Conservation (phyloP, 495 filamentous ascomycete species). For the Diplogelasinospora grovesii region DNA sequence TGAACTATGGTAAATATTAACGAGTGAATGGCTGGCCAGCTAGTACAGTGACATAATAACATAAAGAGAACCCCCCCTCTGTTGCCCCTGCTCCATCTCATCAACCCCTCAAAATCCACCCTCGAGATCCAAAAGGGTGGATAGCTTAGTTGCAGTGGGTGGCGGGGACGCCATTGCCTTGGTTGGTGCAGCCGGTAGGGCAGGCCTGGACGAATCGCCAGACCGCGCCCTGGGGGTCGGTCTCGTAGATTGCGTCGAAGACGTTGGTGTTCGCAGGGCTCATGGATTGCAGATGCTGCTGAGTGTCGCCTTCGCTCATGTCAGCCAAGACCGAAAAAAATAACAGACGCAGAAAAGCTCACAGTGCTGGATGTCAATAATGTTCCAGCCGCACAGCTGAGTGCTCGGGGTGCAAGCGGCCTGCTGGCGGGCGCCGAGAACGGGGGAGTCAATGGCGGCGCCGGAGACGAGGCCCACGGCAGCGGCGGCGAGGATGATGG, state of each 20-base stretch:
- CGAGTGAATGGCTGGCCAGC: background rate
- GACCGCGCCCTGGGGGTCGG: slow-evolving; percentile 1
- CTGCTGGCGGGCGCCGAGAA: background rate
- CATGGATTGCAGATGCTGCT: background rate
- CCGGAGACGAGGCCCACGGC: background rate
- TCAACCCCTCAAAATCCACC: too few relatives aligned
- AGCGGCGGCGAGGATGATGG: background rate
- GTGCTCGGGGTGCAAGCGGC: background rate
- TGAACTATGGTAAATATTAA: too few relatives aligned
- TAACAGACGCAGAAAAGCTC: background rate
- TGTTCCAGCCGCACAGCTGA: slow-evolving; percentile 2
- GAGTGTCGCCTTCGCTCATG: background rate
- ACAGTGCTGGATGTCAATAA: background rate
- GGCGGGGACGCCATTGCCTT: background rate
- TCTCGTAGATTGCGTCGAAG: slow-evolving; percentile 8
- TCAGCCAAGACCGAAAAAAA: background rate
- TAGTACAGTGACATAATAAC: background rate
- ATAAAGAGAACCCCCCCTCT: background rate
- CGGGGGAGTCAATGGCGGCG: background rate
- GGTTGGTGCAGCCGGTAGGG: background rate
- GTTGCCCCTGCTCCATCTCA: too few relatives aligned
- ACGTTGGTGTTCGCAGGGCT: background rate
- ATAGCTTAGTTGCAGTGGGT: background rate
- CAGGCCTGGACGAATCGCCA: slow-evolving; percentile 2
- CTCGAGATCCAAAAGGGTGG: background rate